Evolutionary conservation across 2,329 filamentous ascomycete species (phyloP).

Genomic region (Colletotrichum lentis): DNA sequence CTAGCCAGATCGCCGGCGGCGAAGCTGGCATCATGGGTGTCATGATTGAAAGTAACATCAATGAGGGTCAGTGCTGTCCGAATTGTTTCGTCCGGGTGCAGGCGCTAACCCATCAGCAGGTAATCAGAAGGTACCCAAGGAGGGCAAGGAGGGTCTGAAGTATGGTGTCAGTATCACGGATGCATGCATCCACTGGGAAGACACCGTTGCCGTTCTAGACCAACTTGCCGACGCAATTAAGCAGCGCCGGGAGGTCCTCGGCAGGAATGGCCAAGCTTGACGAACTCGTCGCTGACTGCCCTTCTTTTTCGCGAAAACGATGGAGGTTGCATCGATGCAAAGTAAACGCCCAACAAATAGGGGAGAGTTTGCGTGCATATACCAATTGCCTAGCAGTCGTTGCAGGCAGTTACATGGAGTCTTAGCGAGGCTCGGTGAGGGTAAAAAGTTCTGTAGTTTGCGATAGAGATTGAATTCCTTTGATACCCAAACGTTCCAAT

Average conservation of each 20-base stretch:
- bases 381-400: conserved; percentile 9
- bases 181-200: conserved; percentile 94
- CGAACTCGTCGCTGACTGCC: too few species aligned
- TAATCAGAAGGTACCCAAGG: conserved; percentile 87
- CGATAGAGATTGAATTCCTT: neutral
- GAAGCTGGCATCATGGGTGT: conserved; percentile 93
- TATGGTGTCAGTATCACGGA: conserved; percentile 98
- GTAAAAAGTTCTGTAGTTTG: conserved; percentile 14
- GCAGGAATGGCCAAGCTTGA: conserved; percentile 31
- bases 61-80: conserved; percentile 72
- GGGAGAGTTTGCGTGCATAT: conserved; percentile 14
- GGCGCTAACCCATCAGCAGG: conserved; percentile 58
- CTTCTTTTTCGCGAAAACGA: neutral
- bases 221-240: conserved; percentile 81
- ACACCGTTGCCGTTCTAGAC: conserved; percentile 82
- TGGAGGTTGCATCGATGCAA: neutral
- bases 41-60: conserved; percentile 98
- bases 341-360: neutral
- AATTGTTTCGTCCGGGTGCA: neutral
- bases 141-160: conserved; percentile 84
- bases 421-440: neutral
- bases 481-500: conserved; percentile 1
- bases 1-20: conserved; percentile 83
- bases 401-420: conserved; percentile 9
- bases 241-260: conserved; percentile 66